phyloP scores from a whole-genome alignment of 306 rosid genomes.

The Cucumis cinereus region DNA sequence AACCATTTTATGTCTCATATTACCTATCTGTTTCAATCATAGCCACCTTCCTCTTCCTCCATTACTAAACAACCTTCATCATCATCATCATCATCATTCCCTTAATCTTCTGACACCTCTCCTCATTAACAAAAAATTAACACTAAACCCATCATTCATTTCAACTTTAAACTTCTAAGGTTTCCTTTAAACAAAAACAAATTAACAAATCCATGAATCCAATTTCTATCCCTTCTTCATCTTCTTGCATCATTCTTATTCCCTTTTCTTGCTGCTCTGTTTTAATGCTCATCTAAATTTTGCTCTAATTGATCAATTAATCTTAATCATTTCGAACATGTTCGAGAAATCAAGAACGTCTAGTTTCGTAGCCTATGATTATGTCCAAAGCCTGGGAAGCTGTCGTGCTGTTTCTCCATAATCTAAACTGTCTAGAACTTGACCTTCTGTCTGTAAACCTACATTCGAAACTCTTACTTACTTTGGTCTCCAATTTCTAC shows the following conservation, averaged over 20 bases:
- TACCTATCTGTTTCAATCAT: slow-evolving; percentile 2
- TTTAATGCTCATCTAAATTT: not conserved
- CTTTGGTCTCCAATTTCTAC: not conserved
- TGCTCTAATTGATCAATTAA: not conserved
- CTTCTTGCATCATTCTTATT: no score
- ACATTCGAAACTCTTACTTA: not conserved
- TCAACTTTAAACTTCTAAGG: not conserved
- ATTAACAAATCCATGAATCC: no score
- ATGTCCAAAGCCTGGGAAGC: not conserved
- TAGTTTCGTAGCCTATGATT: not conserved
- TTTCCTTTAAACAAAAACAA: not conserved
- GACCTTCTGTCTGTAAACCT: not conserved
- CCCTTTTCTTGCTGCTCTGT: not conserved
- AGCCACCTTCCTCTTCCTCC: not conserved
- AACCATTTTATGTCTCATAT: not conserved
- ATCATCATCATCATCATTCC: not conserved
- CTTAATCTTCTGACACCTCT: not conserved
- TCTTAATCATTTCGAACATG: not conserved
- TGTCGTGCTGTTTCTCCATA: not conserved
- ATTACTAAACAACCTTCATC: not conserved
- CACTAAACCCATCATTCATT: not conserved
- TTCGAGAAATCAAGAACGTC: not conserved
- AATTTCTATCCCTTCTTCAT: no score
- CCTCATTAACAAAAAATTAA: not conserved
- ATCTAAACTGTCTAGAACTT: slow-evolving; percentile 1